Evolutionary conservation across 805 yeast species (phyloP), one percentile per base, ranked within the genome.

Genomic region (Kodamaea neixiangensis): DNA sequence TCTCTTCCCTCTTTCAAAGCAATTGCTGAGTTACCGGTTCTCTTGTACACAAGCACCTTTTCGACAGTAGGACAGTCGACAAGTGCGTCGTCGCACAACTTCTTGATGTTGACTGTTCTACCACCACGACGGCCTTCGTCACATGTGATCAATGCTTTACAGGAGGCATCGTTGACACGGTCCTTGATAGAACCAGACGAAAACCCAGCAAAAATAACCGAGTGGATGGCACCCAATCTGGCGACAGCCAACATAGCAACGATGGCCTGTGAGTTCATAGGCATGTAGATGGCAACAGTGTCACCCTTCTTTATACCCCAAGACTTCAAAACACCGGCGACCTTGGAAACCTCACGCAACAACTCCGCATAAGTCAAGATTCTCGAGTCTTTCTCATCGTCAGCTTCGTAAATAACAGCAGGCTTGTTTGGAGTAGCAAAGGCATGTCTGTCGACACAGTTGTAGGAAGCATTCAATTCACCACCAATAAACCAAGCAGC

Each of bases 121-220:
- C 93, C 92, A 62, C 94, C 96, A 72, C 96, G 80, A 66, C 81
- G 81, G 54, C 89, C 85, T 70, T 88, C 94, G 72, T 88, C 94
- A 54, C 89, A 79, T 54, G 96, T 88, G 65, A 88, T 81, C 52
- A 88, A 85, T 39, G 86, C 79, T 63, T 79, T 84, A 40, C 89
- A 85, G 59, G 79, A 71, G 35, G 92, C 94, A 62, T 86, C 89
- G 57, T 75, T 77, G 63, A 86, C 83, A 59, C 93, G 79, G 68
- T 86, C 93, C 54, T 81, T 75, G 55, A 86, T 73, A 9, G 90
- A 85, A 51, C 85, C 85, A 37, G 89, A 78, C 7, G 87, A 81
- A 69, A 88, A 88, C 5, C 96, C 96, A 22, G 96, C 96, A 73
- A 88, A 88, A 29, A 88, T 86, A 34, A 87, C 94, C 2, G 93